A percentile compares a stretch with the other conserved stretches of the same genome.
These are phyloP conservation scores for Aspergillus indologenus DNA, from an alignment of 495 filamentous ascomycete species.

Conservation along the genomic window DNA sequence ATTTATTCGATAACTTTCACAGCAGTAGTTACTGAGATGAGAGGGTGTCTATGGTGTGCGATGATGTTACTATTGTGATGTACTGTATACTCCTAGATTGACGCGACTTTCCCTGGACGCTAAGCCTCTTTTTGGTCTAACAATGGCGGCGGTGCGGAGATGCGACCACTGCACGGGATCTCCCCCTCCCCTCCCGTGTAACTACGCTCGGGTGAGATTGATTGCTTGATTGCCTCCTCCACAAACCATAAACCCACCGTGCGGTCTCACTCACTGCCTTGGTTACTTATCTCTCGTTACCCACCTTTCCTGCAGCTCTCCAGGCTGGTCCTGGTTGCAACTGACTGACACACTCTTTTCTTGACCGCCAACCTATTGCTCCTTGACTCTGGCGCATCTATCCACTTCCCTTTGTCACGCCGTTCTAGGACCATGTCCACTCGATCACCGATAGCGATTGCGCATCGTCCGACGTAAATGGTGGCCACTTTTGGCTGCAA, in stretches of 20 bases:
- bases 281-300: slow-evolving; percentile 14
- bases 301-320: slow-evolving; percentile 14
- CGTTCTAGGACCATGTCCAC: slow-evolving; percentile 14
- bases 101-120: background rate
- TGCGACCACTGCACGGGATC: background rate
- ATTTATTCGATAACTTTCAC: no score
- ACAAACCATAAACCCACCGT: slow-evolving; percentile 7
- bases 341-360: slow-evolving; percentile 9
- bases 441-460: slow-evolving; percentile 12
- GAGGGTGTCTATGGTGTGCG: no score
- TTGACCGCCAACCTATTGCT: slow-evolving; percentile 10
- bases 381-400: slow-evolving; percentile 12
- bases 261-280: slow-evolving; percentile 5
- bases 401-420: slow-evolving; percentile 10
- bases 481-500: slow-evolving; percentile 8
- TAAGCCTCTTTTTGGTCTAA: background rate
- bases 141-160: slow-evolving; percentile 15
- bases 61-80: no score
- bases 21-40: no score
- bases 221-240: slow-evolving; percentile 4
- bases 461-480: slow-evolving; percentile 7
- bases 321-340: slow-evolving; percentile 40
- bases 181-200: background rate
- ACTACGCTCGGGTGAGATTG: slow-evolving; percentile 1
- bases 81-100: no score